These are phyloP conservation scores for Hyaloscypha variabilis DNA, from an alignment of 495 filamentous ascomycete genomes.

Conservation along the genomic window DNA sequence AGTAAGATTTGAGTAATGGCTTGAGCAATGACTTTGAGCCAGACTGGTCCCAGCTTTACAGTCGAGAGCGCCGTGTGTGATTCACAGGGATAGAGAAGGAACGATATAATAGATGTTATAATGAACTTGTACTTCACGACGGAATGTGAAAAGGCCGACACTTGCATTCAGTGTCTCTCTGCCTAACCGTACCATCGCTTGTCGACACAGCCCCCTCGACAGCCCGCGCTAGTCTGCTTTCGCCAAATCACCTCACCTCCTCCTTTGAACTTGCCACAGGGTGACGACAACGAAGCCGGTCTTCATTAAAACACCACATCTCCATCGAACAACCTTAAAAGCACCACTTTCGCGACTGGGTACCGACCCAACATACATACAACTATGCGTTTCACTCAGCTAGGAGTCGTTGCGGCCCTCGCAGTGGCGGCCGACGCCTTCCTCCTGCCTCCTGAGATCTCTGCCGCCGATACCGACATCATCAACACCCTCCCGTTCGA, in stretches of 20 bases:
- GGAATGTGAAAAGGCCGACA: not conserved
- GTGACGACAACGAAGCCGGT: conserved; percentile 18
- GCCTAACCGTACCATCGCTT: not conserved
- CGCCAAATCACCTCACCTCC: conserved; percentile 5
- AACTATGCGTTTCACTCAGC: conserved; percentile 28
- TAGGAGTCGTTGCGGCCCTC: conserved; percentile 19
- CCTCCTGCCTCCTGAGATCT: conserved; percentile 28
- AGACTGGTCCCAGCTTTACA: too few relatives aligned
- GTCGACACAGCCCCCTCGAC: not conserved
- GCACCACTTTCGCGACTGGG: not conserved
- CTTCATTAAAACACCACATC: conserved; percentile 14
- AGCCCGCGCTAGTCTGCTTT: not conserved
- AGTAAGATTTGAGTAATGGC: too few relatives aligned
- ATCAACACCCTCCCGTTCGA: conserved; percentile 30
- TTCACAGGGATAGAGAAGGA: too few relatives aligned
- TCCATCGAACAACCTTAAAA: not conserved
- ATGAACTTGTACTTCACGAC: not conserved
- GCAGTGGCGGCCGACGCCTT: conserved; percentile 24
- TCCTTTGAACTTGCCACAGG: conserved; percentile 11
- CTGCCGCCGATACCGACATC: conserved; percentile 21
- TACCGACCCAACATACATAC: not conserved
- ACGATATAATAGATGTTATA: too few relatives aligned
- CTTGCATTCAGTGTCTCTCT: not conserved
- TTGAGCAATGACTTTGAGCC: too few relatives aligned
- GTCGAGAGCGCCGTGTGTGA: too few relatives aligned